Evolutionary conservation across 2,329 filamentous ascomycete genomes (phyloP).

Genomic region (Geosmithia flava): DNA sequence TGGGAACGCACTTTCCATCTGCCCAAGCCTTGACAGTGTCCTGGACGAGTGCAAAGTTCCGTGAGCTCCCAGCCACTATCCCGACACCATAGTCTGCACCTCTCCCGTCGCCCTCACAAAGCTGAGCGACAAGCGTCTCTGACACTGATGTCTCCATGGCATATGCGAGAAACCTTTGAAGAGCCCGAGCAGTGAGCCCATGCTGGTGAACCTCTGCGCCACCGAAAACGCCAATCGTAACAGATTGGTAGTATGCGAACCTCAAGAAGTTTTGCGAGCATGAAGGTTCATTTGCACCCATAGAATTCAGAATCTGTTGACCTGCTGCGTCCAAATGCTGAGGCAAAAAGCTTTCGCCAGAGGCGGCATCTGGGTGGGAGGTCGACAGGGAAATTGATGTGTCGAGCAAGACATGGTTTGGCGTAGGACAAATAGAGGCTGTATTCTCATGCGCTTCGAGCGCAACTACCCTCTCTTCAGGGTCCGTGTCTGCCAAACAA

Average conservation of each 20-base stretch:
- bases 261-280: conserved; percentile 3
- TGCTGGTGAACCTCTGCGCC: conserved; percentile 10
- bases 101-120: conserved; percentile 11
- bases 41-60: conserved; percentile 14
- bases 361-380: neutral
- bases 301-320: conserved; percentile 1
- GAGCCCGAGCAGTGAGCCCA: conserved; percentile 6
- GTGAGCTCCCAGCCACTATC: conserved; percentile 11
- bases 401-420: conserved; percentile 5
- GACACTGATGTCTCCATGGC: conserved; percentile 5
- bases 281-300: conserved; percentile 2
- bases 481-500: conserved; percentile 1
- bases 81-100: conserved; percentile 15
- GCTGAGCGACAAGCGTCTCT: conserved; percentile 11
- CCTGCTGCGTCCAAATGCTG: conserved; percentile 1
- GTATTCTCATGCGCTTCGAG: neutral
- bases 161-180: conserved; percentile 6
- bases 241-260: conserved; percentile 4
- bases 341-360: neutral
- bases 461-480: neutral
- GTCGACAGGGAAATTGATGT: conserved; percentile 1
- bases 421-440: conserved; percentile 5
- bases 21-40: conserved; percentile 10
- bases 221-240: conserved; percentile 8
- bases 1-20: conserved; percentile 9